Evolutionary conservation across 305 asterid species (phyloP).

Genomic region (Nicotiana rustica): DNA sequence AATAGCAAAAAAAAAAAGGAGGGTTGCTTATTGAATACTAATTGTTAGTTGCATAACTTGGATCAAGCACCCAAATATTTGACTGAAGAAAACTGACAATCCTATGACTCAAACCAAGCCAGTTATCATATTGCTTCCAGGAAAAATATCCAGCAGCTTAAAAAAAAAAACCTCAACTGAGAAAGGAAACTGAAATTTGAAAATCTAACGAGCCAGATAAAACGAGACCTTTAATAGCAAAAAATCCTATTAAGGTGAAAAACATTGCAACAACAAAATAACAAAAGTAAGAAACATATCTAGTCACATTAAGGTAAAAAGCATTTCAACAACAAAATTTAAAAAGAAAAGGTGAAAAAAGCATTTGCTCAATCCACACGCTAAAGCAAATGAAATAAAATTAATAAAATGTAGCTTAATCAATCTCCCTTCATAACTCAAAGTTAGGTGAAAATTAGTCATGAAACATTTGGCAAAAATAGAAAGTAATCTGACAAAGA

Average conservation of each 20-base stretch:
- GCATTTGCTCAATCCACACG: conserved; percentile 9
- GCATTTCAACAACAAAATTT: conserved; percentile 19
- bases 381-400: not conserved
- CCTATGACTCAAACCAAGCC: conserved; percentile 17
- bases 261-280: not conserved
- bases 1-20: not conserved
- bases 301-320: not conserved
- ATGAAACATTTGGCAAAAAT: not conserved
- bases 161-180: not conserved
- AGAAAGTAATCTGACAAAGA: not conserved
- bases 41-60: not conserved
- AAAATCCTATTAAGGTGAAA: not conserved
- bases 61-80: not conserved
- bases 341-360: not conserved
- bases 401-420: conserved; percentile 14
- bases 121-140: conserved; percentile 5
- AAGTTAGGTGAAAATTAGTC: conserved; percentile 30
- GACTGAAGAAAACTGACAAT: not conserved
- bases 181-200: not conserved
- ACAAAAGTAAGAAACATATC: not conserved
- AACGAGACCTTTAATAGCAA: conserved; percentile 9
- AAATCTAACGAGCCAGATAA: not conserved
- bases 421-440: not conserved
- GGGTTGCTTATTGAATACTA: not conserved
- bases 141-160: conserved; percentile 20